These are phyloP conservation scores for Agapanthus africanus DNA, from an alignment of 106 monocot species.

Conservation along the genomic window DNA sequence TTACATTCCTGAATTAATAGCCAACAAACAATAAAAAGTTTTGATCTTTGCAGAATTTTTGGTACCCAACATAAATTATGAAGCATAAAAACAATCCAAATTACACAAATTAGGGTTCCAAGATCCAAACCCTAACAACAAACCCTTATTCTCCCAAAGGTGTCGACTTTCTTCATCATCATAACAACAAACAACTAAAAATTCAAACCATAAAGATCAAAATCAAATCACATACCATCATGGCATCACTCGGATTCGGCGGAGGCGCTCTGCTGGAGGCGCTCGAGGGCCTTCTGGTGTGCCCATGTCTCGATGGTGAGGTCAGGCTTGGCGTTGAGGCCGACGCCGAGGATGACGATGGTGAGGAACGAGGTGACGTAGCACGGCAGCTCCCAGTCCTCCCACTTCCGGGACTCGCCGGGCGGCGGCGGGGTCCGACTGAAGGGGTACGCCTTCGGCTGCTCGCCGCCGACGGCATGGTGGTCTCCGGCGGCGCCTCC, in stretches of 20 bases:
- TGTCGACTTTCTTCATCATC: not conserved
- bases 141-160: not conserved
- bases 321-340: constrained; percentile 92
- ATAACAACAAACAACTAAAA: not conserved
- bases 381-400: constrained; percentile 96
- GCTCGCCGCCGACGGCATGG: constrained; percentile 39
- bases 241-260: constrained; percentile 48
- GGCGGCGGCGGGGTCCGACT: constrained; percentile 65
- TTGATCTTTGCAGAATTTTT: too few species aligned
- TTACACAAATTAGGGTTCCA: not conserved
- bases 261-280: constrained; percentile 42
- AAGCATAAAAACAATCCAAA: too few species aligned
- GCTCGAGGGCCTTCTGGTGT: constrained; percentile 93
- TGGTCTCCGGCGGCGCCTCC: constrained; percentile 35
- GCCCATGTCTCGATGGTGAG: constrained; percentile 97
- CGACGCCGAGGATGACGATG: constrained; percentile 90
- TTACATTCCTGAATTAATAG: too few species aligned
- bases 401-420: constrained; percentile 79
- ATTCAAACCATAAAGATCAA: not conserved
- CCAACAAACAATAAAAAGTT: too few species aligned
- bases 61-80: too few species aligned
- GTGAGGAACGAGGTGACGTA: constrained; percentile 92
- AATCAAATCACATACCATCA: not conserved
- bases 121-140: too few species aligned
- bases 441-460: constrained; percentile 63